Base-by-base conservation (phyloP, 352 stramenopile genomes). In the Halophytophthora batemanensis region DNA sequence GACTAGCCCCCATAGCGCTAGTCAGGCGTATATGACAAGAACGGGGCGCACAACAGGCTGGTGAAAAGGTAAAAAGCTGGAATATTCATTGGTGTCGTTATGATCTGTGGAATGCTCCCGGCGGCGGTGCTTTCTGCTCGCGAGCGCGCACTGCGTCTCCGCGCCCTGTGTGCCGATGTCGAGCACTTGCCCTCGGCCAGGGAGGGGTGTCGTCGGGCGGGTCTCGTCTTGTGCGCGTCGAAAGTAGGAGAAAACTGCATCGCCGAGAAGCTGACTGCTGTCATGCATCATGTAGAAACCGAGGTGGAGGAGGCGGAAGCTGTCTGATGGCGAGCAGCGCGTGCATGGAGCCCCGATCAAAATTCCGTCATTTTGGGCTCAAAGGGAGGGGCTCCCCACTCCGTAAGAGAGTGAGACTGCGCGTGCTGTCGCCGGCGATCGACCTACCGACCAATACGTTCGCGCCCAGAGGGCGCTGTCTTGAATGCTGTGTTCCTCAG, bases 291-390 rank as follows among this genome's bases (percentile, higher is more conserved):
- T 41, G 31, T 50, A 52, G 57, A 38, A 57, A 65, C 61, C 61
- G 66, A 71, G 61, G 63, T 66, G 61, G 57, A 39, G 52, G 38
- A 41, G 44, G 54, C 52, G 50, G 39, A 54, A 51, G 55, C 37
- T 64, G 25, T 40, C 44, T 17, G 45, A 22, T 43, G 61, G 52
- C 45, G 61, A 34, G 37, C 56, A 48, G 49, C 61, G 29, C 22
- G 54, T 23, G 19, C 39, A 54, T n/a, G 52, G 47, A 39, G 50
- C 56, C 47, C 38, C 42, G 50, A 51, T 71, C 61, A 71, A 61
- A 66, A 71, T 65, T 66, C 61, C 61, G 61, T 71, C 37, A 65
- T 71, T 66, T 61, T 71, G 61, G 61, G 61, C 57, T 22, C 36
- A 56, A 52, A 56, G 53, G 50, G 45, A 48, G 50, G 51, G 43